A percentile compares a stretch with the other conserved stretches of the same genome.
These are phyloP conservation scores for Lasiosphaeris hirsuta DNA, from an alignment of 495 filamentous ascomycete species.

Conservation along the genomic window DNA sequence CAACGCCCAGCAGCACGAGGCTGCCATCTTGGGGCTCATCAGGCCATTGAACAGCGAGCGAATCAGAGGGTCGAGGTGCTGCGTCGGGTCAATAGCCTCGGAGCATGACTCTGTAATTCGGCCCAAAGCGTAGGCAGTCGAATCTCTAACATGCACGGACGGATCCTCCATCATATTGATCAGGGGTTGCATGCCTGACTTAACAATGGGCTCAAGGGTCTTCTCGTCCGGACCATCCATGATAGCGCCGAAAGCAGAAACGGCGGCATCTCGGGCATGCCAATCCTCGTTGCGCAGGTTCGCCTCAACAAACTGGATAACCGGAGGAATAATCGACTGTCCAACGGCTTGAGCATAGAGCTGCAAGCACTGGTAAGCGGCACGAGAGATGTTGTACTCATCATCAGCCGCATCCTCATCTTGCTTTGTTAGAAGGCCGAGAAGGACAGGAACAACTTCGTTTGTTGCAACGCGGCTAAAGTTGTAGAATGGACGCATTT, in stretches of 20 bases:
- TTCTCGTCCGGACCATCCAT: conserved; percentile 97
- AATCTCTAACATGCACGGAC: conserved; percentile 87
- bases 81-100: conserved; percentile 76
- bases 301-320: conserved; percentile 84
- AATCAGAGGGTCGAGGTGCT: conserved; percentile 80
- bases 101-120: conserved; percentile 91
- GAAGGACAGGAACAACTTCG: conserved; percentile 88
- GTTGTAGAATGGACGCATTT: conserved; percentile 85
- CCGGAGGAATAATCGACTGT: conserved; percentile 71
- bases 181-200: conserved; percentile 85
- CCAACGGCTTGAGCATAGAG: conserved; percentile 91
- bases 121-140: conserved; percentile 93
- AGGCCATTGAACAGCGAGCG: conserved; percentile 85
- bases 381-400: conserved; percentile 94
- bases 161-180: conserved; percentile 95
- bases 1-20: conserved; percentile 96
- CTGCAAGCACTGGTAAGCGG: conserved; percentile 93
- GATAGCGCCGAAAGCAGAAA: conserved; percentile 97
- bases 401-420: conserved; percentile 96
- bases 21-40: conserved; percentile 91
- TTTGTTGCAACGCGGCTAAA: conserved; percentile 84
- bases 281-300: conserved; percentile 89
- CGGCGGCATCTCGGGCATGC: conserved; percentile 89
- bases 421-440: conserved; percentile 87
- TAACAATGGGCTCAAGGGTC: conserved; percentile 83